Evolutionary conservation across 441 rosid genomes (phyloP).

Genomic region (Pelargonium cotyledonis): DNA sequence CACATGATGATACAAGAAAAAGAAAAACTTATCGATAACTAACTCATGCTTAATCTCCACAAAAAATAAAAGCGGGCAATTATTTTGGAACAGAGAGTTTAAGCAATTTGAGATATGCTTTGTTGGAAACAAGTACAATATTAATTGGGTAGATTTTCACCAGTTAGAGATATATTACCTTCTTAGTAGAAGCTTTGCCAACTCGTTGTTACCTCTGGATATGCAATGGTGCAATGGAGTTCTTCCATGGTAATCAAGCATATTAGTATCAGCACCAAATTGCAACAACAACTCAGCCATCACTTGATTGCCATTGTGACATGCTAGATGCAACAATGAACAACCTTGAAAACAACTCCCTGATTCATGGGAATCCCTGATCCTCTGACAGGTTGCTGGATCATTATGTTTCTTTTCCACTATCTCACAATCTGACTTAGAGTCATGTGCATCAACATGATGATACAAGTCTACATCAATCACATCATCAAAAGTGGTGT

Average conservation of each 20-base stretch:
- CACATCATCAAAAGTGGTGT: slow-evolving; percentile 55
- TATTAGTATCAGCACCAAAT: slow-evolving; percentile 68
- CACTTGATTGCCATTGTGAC: slow-evolving; percentile 48
- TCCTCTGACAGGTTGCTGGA: slow-evolving; percentile 53
- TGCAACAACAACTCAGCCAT: slow-evolving; percentile 82
- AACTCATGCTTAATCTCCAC: too few species aligned
- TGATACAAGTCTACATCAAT: slow-evolving; percentile 36
- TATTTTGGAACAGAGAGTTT: too few species aligned
- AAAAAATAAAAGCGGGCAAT: too few species aligned
- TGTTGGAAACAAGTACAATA: neutral
- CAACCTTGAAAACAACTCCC: slow-evolving; percentile 79
- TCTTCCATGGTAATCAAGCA: slow-evolving; percentile 67
- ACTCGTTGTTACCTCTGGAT: slow-evolving; percentile 44
- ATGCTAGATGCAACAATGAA: slow-evolving; percentile 77
- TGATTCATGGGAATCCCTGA: slow-evolving; percentile 50
- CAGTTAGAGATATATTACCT: slow-evolving; percentile 35
- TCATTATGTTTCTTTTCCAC: slow-evolving; percentile 35
- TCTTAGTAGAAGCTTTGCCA: slow-evolving; percentile 74
- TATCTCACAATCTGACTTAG: slow-evolving; percentile 12
- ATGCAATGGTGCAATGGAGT: slow-evolving; percentile 86
- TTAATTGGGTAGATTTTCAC: neutral
- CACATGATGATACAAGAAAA: too few species aligned
- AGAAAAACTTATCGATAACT: too few species aligned
- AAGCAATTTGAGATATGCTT: neutral
- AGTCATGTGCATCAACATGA: slow-evolving; percentile 31